Percentiles rank a stretch among this genome's conserved stretches.
These are phyloP conservation scores for Rhizopogon vulgaris DNA, from an alignment of 768 basidiomycete species.

Conservation along the genomic window DNA sequence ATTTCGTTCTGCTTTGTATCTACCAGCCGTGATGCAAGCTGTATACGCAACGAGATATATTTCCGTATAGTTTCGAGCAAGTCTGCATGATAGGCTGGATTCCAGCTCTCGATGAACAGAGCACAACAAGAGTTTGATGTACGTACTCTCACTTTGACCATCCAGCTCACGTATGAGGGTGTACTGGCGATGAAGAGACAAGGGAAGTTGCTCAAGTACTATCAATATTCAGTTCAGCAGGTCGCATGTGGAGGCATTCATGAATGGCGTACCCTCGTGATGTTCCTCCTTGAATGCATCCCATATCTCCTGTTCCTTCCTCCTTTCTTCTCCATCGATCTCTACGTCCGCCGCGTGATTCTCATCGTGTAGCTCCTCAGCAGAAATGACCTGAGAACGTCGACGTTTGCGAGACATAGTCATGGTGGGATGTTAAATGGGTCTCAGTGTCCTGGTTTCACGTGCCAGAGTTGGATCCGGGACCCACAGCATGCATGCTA, in stretches of 20 bases:
- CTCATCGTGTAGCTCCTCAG: constrained; percentile 17
- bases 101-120: constrained; percentile 4
- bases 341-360: neutral
- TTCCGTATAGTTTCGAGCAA: constrained; percentile 39
- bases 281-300: constrained; percentile 74
- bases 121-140: neutral
- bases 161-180: constrained; percentile 70
- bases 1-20: neutral
- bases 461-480: neutral
- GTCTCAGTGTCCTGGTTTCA: neutral
- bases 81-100: constrained; percentile 32
- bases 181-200: constrained; percentile 67
- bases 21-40: constrained; percentile 9
- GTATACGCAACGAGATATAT: constrained; percentile 38
- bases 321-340: constrained; percentile 18
- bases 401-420: constrained; percentile 38
- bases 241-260: neutral
- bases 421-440: no score
- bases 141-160: constrained; percentile 51
- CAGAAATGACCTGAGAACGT: constrained; percentile 35
- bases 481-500: neutral
- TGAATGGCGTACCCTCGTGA: constrained; percentile 53
- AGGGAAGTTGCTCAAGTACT: constrained; percentile 78
- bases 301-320: constrained; percentile 65
- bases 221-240: neutral